phyloP scores from a whole-genome alignment of 805 yeast genomes.

The Candida endomychidarum region DNA sequence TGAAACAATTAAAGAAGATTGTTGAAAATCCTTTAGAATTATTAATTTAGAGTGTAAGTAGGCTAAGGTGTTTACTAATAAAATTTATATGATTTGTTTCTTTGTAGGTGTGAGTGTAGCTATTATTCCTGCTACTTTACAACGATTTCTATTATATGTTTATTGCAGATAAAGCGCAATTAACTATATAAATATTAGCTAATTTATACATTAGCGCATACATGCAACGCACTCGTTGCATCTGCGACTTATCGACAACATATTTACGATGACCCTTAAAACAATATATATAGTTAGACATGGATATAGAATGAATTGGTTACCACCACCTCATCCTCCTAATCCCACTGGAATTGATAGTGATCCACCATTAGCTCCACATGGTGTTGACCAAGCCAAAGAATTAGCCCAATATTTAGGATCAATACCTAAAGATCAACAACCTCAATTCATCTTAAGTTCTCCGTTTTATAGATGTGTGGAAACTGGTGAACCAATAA shows the following conservation, averaged over 20 bases:
- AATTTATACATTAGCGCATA: too few species aligned
- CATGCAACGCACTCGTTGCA: too few species aligned
- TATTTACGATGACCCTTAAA: conserved; percentile 38
- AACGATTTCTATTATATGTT: too few species aligned
- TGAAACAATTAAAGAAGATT: conserved; percentile 86
- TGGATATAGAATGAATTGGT: conserved; percentile 90
- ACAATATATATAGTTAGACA: conserved; percentile 77
- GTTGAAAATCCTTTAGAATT: conserved; percentile 96
- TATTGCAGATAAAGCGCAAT: background rate
- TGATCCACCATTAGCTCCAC: conserved; percentile 85
- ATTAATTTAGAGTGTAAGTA: conserved; percentile 74
- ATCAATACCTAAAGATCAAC: conserved; percentile 44
- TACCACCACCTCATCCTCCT: conserved; percentile 66
- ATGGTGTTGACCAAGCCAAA: conserved; percentile 84
- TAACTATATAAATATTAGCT: background rate
- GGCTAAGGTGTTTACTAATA: conserved; percentile 2
- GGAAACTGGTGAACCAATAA: conserved; percentile 74
- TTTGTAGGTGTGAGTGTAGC: too few species aligned
- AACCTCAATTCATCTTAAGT: conserved; percentile 68
- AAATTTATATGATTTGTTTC: conserved; percentile 2
- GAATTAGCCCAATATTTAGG: conserved; percentile 66
- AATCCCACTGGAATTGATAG: conserved; percentile 88
- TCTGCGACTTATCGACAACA: background rate
- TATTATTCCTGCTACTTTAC: too few species aligned
- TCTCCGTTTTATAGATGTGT: conserved; percentile 91